phyloP scores from a whole-genome alignment of 345 rosid species.

The Pelargonium nanum region DNA sequence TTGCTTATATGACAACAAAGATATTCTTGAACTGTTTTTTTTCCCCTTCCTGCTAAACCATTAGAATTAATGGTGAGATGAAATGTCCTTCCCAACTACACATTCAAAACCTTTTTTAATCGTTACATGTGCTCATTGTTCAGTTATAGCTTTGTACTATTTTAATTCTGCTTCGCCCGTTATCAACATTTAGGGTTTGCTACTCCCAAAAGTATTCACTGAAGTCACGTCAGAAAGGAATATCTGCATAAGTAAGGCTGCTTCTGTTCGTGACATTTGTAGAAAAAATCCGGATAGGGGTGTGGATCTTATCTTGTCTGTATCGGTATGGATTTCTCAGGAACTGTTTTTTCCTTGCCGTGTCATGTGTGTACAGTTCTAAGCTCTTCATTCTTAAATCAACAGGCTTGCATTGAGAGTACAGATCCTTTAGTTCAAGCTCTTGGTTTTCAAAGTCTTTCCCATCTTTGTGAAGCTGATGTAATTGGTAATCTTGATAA shows the following conservation, averaged over 20 bases:
- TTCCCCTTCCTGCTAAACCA: too few relatives aligned
- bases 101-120: not conserved
- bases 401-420: constrained; percentile 83
- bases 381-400: constrained; percentile 14
- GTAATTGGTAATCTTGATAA: constrained; percentile 53
- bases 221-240: constrained; percentile 50
- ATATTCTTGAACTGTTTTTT: too few relatives aligned
- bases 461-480: constrained; percentile 94
- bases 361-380: constrained; percentile 10
- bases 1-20: too few relatives aligned
- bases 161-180: constrained; percentile 12
- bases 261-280: constrained; percentile 74
- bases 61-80: not conserved
- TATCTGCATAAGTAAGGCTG: constrained; percentile 69
- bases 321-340: constrained; percentile 52
- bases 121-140: not conserved
- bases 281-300: constrained; percentile 87
- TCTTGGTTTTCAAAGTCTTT: constrained; percentile 89
- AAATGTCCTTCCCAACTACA: not conserved
- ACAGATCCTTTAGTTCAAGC: constrained; percentile 58
- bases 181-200: constrained; percentile 38
- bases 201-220: constrained; percentile 47
- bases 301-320: constrained; percentile 88
- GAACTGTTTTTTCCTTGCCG: constrained; percentile 14
- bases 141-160: too few relatives aligned